phyloP scores from a whole-genome alignment of 306 rosid genomes.

The Crataegus laevigata region DNA sequence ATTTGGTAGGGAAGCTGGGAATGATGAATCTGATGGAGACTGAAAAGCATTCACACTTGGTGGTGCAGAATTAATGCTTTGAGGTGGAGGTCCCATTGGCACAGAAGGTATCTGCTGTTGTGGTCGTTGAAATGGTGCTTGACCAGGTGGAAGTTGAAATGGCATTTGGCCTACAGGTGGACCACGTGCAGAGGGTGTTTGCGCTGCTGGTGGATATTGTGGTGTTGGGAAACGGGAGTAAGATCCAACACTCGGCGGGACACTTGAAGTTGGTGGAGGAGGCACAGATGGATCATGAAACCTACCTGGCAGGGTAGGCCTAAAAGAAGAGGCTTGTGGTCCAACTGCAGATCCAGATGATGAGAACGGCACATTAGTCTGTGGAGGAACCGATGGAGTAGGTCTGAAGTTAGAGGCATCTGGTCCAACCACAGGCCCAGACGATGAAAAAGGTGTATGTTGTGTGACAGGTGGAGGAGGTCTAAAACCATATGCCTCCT shows the following conservation, averaged over 20 bases:
- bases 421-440: slow-evolving; percentile 66
- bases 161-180: slow-evolving; percentile 49
- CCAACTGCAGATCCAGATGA: slow-evolving; percentile 39
- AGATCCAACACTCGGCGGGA: slow-evolving; percentile 37
- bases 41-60: slow-evolving; percentile 38
- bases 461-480: slow-evolving; percentile 48
- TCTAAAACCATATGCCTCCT: slow-evolving; percentile 43
- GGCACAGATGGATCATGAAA: slow-evolving; percentile 78
- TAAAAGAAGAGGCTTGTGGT: slow-evolving; percentile 49
- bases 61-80: slow-evolving; percentile 30
- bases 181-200: slow-evolving; percentile 29
- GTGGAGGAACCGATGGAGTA: slow-evolving; percentile 44
- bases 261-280: slow-evolving; percentile 44
- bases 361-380: slow-evolving; percentile 34
- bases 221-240: slow-evolving; percentile 57
- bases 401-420: slow-evolving; percentile 47
- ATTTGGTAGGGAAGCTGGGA: slow-evolving; percentile 37
- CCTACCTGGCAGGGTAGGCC: slow-evolving; percentile 53
- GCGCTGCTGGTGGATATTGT: slow-evolving; percentile 40
- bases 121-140: slow-evolving; percentile 37
- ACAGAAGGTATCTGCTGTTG: slow-evolving; percentile 49
- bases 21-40: slow-evolving; percentile 34
- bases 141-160: slow-evolving; percentile 38
- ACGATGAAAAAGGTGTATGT: slow-evolving; percentile 63
- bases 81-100: slow-evolving; percentile 70